Base-by-base conservation (phyloP, 108 stramenopile genomes). In the Bacterosira constricta region DNA sequence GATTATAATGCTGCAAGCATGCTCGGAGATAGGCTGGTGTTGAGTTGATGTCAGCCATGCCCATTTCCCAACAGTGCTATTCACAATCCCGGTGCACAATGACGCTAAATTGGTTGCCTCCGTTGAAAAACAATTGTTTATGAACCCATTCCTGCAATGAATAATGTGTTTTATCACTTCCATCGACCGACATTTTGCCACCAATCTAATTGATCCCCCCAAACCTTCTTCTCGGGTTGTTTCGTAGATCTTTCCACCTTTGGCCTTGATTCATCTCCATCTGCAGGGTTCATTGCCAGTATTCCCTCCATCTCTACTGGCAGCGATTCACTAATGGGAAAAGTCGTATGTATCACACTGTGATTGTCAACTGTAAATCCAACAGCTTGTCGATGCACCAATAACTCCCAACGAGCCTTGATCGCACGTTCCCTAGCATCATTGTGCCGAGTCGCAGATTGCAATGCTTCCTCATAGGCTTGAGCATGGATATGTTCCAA, bases 371-470 rank as follows among this genome's bases (percentile, higher is more conserved):
- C 86, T 11, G 82, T 86, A 29, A 94, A 89, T 34, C 93, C 93
- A 3, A 88, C 89, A 3, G 90, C 90, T 55, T 94, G 93, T 31
- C 93, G 76, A 83, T 94, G 93, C 3, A 94, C 93, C 17, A 94
- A 81, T 9, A 94, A 61, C 60, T 94, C 93, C 93, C 93, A 94
- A 21, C 93, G 68, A 29, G 87, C 87, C 31, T 79, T 65, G 0
- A 85, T 55, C 15, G 88, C 86, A 20, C 88, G 27, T 54, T 91
- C 66, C 25, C 92, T 84, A 18, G 76, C 75, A 6, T 82, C 67
- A 76, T 94, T 94, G 81, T 88, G 66, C 26, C 65, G 63, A 34
- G 73, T 20, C 9, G 86, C 88, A 41, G n/a, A 60, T 57, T 81
- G 35, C 31, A 69, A 26, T 35, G 87, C 81, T 15, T 50, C 69